phyloP scores from a whole-genome alignment of 2,329 filamentous ascomycete genomes.

The Pyricularia grisea region DNA sequence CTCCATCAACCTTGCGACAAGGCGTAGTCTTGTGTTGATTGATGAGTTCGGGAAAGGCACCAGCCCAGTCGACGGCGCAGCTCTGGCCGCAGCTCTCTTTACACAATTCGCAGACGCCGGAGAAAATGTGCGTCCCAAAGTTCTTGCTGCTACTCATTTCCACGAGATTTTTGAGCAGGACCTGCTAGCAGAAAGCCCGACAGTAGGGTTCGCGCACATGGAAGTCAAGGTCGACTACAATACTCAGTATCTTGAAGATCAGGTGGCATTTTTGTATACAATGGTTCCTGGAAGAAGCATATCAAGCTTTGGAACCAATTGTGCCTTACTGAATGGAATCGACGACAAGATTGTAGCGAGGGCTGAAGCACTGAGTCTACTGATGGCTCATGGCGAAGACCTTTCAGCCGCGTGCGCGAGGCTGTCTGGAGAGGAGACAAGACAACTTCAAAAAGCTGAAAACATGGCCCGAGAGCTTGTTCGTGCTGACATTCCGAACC shows the following conservation, averaged over 20 bases:
- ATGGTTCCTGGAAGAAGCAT: conserved; percentile 57
- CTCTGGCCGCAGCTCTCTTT: conserved; percentile 47
- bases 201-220: conserved; percentile 60
- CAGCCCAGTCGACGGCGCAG: conserved; percentile 46
- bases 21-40: conserved; percentile 72
- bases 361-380: conserved; percentile 62
- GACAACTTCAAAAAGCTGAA: conserved; percentile 61
- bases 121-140: conserved; percentile 35
- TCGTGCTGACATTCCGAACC: background rate
- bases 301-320: conserved; percentile 78
- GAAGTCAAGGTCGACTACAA: conserved; percentile 52
- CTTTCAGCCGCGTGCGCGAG: conserved; percentile 62
- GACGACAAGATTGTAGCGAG: conserved; percentile 61
- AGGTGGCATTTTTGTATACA: conserved; percentile 68
- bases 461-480: conserved; percentile 49
- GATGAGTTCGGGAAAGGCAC: conserved; percentile 80
- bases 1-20: conserved; percentile 64
- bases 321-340: conserved; percentile 81
- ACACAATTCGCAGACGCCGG: conserved; percentile 42
- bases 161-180: conserved; percentile 64
- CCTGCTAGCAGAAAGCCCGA: conserved; percentile 39
- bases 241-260: conserved; percentile 42
- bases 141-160: conserved; percentile 54
- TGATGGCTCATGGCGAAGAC: conserved; percentile 66
- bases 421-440: conserved; percentile 53